Evolutionary conservation across 2,329 filamentous ascomycete species (phyloP), one percentile per base, ranked within the genome.

Genomic region (Orbilia ellipsospora): DNA sequence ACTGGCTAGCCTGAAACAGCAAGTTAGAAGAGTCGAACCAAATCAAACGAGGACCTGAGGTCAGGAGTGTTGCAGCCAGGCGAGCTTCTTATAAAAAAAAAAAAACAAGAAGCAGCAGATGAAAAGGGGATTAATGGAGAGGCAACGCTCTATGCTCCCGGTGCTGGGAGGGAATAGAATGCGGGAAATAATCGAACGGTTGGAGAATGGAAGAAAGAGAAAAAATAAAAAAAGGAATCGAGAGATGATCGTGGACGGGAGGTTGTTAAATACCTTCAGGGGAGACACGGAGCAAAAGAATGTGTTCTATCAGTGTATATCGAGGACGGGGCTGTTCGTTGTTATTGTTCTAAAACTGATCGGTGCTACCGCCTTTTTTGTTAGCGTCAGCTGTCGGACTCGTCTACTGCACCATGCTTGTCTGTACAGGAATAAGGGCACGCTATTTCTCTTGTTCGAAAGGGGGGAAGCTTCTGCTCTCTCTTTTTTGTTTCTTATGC

Each of bases 201-300:
- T 73, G 61, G 61, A 73, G 54, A 73, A 73, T 73, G 68, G 42
- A 40, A 13, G 36, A 50, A 28, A 51, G 45, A 50, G 36, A 63
- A 23, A 23, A 23, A 23, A 23, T 23, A 23, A 23, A 23, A 23
- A 23, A 51, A 31, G 40, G 36, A 55, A 54, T 18, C n/a, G n/a
- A 23, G 18, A 56, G 51, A 45, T 15, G 60, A 6, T 40, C 13
- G 10, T 20, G 36, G 66, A 60, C 40, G 60, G 45, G 55, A 50
- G 67, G 60, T 64, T 72, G 59, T 72, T 72, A 59, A 73, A 73
- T 73, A 73, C 69, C 69, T 73, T 73, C 69, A 73, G 69, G 69
- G 52, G 62, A 65, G 20, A 20, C 10, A 48, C 55, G 55, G 69
- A 56, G 55, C 64, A 61, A 66, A 73, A 73, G 69, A 73, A 73